Base-by-base conservation (phyloP, 1,284 basidiomycete species). In the Cystobasidium slooffiae region DNA sequence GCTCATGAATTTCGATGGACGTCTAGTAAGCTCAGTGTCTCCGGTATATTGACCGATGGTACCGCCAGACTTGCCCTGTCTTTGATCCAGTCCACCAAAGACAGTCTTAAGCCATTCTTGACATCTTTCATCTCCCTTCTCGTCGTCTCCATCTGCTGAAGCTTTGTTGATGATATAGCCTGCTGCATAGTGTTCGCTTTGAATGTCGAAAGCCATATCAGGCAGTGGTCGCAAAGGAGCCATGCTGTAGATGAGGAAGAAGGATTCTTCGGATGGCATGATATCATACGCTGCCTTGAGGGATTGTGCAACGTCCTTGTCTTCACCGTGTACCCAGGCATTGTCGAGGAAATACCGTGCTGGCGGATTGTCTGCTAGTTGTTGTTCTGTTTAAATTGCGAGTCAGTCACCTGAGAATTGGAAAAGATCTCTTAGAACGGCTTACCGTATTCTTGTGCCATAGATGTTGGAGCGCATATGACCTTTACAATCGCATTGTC, bases 171-270 rank as follows among this genome's bases (percentile, higher is more conserved):
- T 37, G 53, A 68, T n/a, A 43, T 22, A 68, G 4, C 51, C 55
- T 8, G 66, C 66, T 16, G 41, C 37, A 53, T 68, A 68, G 24
- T 56, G 64, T 44, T 68, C 66, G 3, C 16, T 68, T 39, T 68
- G 66, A 20, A 68, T 68, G 39, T 68, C 51, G 16, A 68, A 68
- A 18, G 66, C 66, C 66, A 68, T 68, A 37, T 68, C 66, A 6
- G 66, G 66, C 6, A 68, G 52, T 1, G 37, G 39, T 7, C 66
- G 66, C 18, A 68, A 44, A 6, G 66, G 66, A 12, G 51, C 66
- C 43, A 55, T 52, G 10, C 53, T 59, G 66, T 64, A 63, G 5
- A 39, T 55, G 9, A 67, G 62, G 51, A 59, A 55, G 49, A 55
- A 67, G 6, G 68, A 72, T 37, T 58, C 46, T 46, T 41, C 18